These are phyloP conservation scores for Pythium myriotylum DNA, from an alignment of 352 stramenopile genomes.

Conservation along the genomic window DNA sequence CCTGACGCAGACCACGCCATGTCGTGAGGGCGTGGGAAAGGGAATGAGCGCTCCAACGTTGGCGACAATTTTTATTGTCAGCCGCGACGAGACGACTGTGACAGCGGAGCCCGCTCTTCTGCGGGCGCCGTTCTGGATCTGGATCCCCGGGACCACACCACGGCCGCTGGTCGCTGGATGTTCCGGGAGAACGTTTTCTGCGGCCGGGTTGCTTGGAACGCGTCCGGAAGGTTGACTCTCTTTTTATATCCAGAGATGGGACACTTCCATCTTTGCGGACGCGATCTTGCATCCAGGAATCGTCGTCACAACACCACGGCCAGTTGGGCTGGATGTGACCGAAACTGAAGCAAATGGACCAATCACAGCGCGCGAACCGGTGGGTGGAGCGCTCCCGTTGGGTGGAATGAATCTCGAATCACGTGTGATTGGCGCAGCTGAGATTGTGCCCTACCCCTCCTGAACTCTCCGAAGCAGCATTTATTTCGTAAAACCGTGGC, in stretches of 20 bases:
- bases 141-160: too few relatives aligned
- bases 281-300: slow-evolving; percentile 16
- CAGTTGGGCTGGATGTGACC: background rate
- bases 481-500: slow-evolving; percentile 7
- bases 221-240: background rate
- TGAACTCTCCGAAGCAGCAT: slow-evolving; percentile 3
- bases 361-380: background rate
- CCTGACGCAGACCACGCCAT: slow-evolving; percentile 9
- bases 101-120: background rate
- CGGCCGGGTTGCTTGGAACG: background rate
- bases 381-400: background rate
- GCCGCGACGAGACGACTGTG: slow-evolving; percentile 10
- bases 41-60: too few relatives aligned
- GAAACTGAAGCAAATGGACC: slow-evolving; percentile 5
- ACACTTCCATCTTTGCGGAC: slow-evolving; percentile 15
- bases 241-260: slow-evolving; percentile 22
- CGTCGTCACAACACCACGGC: background rate
- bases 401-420: background rate
- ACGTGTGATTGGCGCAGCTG: slow-evolving; percentile 2
- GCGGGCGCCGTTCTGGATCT: too few relatives aligned
- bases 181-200: too few relatives aligned
- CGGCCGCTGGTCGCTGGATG: slow-evolving; percentile 10
- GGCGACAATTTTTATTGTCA: background rate
- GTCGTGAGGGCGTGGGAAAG: too few relatives aligned
- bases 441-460: slow-evolving; percentile 5